Base-by-base conservation (phyloP, 805 yeast species). In the Dipodascus albidus region DNA sequence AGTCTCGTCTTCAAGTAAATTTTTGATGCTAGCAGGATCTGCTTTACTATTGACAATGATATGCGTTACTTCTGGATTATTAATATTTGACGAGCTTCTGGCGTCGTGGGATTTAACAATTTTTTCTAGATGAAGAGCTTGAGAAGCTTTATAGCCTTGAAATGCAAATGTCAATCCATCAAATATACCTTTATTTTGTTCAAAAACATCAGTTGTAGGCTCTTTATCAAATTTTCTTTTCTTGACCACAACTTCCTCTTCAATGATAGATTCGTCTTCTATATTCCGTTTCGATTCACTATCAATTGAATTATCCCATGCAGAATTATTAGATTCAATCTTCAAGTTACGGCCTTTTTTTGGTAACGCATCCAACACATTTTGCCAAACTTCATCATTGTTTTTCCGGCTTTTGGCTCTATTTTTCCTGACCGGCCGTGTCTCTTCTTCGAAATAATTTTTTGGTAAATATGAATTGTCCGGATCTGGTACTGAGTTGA, bases 31-130 rank as follows among this genome's bases (percentile, higher is more conserved):
- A 54, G 53, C 50, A 62, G 64, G 38, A 65, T 59, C 23, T 57
- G 60, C 22, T 55, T 53, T 51, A 57, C 73, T 53, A 64, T 59
- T 50, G 20, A 64, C 56, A 19, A 70, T 58, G 23, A 55, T 19
- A 54, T 57, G 54, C 47, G 58, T 57, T 15, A 56, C 44, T 3
- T 38, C 38, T 1, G 50, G 49, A 2, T 48, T 47, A 14, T 49
- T 24, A 22, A 27, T 20, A 23, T 47, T 22, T 1, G 44, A 53
- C 2, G 60, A 54, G 2, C 71, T 60, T 9, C 52, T 58, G 1
- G 84, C 86, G 54, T 67, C 70, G 57, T 78, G 77, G 0, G 78
- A 72, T 51, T 57, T 59, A 1, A 81, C 72, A 0, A 78, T 76
- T 27, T 67, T 69, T 2, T 58, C 54, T 24, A 82, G 65, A 2